Conservation (phyloP, 108 stramenopile species). For the Nitzschia inconspicua region DNA sequence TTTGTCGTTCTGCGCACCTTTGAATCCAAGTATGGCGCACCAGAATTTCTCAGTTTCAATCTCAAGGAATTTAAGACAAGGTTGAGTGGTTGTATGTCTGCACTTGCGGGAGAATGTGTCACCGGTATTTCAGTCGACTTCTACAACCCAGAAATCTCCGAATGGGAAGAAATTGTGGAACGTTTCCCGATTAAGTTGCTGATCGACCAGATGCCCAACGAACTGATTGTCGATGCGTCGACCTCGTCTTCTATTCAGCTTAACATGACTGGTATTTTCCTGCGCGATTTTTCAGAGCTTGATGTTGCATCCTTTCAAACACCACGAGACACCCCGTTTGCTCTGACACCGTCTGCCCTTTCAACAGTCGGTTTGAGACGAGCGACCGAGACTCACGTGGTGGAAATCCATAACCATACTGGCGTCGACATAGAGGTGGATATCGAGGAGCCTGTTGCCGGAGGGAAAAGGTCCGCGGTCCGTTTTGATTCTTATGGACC, state of each 20-base stretch:
- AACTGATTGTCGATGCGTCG: constrained; percentile 35
- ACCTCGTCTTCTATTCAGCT: constrained; percentile 30
- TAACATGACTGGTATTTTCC: constrained; percentile 55
- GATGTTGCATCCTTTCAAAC: constrained; percentile 26
- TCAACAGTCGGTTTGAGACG: constrained; percentile 49
- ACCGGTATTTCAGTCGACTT: constrained; percentile 40
- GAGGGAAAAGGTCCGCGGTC: constrained; percentile 2
- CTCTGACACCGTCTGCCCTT: constrained; percentile 37
- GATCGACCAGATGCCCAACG: constrained; percentile 73
- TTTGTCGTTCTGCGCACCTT: constrained; percentile 53
- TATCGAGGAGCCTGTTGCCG: background rate
- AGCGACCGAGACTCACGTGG: constrained; percentile 37
- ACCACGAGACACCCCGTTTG: constrained; percentile 2
- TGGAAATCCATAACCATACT: constrained; percentile 32
- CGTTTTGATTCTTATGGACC: constrained; percentile 24
- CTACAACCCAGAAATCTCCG: constrained; percentile 48
- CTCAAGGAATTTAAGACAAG: constrained; percentile 42
- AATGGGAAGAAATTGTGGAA: constrained; percentile 71
- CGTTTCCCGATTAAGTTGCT: constrained; percentile 30
- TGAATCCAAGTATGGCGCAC: constrained; percentile 39
- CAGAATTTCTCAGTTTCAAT: constrained; percentile 64
- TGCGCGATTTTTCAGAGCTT: constrained; percentile 54
- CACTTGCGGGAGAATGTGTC: constrained; percentile 53
- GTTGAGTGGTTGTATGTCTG: constrained; percentile 61
- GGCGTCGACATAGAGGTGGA: constrained; percentile 40